Percentiles rank a stretch among this genome's conserved stretches.
Evolutionary conservation across 2,329 filamentous ascomycete genomes (phyloP).

Genomic region (Chalara sp.): DNA sequence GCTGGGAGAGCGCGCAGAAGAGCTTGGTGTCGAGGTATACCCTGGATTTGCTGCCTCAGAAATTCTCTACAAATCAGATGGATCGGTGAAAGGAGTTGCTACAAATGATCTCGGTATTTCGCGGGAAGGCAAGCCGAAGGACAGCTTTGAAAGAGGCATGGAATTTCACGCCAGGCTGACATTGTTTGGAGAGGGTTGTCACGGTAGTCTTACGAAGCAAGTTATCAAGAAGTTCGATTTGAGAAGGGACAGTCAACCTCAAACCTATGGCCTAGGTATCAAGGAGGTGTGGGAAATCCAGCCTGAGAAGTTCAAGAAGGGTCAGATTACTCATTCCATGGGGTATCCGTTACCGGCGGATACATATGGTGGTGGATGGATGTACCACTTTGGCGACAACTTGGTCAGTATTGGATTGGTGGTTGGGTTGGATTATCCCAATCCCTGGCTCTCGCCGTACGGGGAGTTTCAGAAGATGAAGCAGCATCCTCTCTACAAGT

Average conservation of each 20-base stretch:
- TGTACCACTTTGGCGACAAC: conserved; percentile 99
- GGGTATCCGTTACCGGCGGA: conserved; percentile 84
- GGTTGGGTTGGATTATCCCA: conserved; percentile 88
- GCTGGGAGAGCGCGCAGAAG: conserved; percentile 94
- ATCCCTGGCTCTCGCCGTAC: conserved; percentile 94
- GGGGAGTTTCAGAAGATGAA: conserved; percentile 98
- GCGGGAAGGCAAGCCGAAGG: conserved; percentile 77
- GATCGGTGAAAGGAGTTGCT: conserved; percentile 86
- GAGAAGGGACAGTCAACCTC: conserved; percentile 79
- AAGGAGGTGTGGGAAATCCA: conserved; percentile 98
- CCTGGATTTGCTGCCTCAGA: conserved; percentile 93
- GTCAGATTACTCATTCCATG: conserved; percentile 81
- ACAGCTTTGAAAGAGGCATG: conserved; percentile 93
- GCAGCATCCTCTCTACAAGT: conserved; percentile 84
- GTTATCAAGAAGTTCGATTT: conserved; percentile 92
- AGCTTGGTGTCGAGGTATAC: conserved; percentile 91
- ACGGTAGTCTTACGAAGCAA: conserved; percentile 92
- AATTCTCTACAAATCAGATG: conserved; percentile 79
- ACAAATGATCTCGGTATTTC: conserved; percentile 90
- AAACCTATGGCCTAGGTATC: conserved; percentile 90
- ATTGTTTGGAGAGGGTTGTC: conserved; percentile 89
- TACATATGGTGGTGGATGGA: conserved; percentile 96
- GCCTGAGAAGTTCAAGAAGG: conserved; percentile 85
- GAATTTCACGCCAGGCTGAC: conserved; percentile 93
- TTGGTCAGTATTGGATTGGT: conserved; percentile 88